phyloP scores from a whole-genome alignment of 768 basidiomycete species.

The Hysterangium stoloniferum region DNA sequence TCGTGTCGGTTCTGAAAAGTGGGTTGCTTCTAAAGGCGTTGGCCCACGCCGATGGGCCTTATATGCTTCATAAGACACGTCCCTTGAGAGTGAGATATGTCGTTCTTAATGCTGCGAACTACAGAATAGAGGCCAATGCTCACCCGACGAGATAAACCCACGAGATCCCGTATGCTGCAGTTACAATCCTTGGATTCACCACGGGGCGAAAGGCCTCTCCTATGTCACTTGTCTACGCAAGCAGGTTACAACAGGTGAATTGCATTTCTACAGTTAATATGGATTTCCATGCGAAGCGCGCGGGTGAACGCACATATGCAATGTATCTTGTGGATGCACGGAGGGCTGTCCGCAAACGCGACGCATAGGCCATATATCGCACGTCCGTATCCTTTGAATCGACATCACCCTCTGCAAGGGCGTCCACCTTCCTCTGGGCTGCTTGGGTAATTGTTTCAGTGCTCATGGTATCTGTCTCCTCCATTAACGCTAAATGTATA shows the following conservation, averaged over 20 bases:
- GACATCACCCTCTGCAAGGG: slow-evolving; percentile 54
- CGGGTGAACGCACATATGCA: slow-evolving; percentile 51
- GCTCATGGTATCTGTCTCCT: slow-evolving; percentile 1
- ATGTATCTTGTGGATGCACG: slow-evolving; percentile 64
- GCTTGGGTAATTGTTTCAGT: slow-evolving; percentile 18
- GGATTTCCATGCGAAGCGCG: slow-evolving; percentile 1
- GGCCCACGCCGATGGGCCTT: slow-evolving; percentile 67
- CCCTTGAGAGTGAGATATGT: slow-evolving; percentile 26
- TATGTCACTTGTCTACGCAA: slow-evolving; percentile 61
- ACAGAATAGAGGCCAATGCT: slow-evolving; percentile 13
- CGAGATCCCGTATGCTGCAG: slow-evolving; percentile 72
- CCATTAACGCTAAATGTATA: neutral
- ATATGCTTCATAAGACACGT: slow-evolving; percentile 76
- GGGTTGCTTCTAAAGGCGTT: slow-evolving; percentile 52
- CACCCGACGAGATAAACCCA: slow-evolving; percentile 73
- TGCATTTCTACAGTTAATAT: neutral
- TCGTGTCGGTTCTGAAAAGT: slow-evolving; percentile 64
- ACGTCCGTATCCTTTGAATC: slow-evolving; percentile 62
- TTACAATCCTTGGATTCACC: slow-evolving; percentile 62
- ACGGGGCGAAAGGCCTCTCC: slow-evolving; percentile 81
- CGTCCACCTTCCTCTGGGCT: slow-evolving; percentile 43
- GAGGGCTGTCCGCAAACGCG: slow-evolving; percentile 68
- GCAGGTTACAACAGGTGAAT: neutral
- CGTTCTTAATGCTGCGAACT: neutral
- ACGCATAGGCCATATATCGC: slow-evolving; percentile 70